phyloP scores from a whole-genome alignment of 441 rosid genomes.

The Iberis amara region DNA sequence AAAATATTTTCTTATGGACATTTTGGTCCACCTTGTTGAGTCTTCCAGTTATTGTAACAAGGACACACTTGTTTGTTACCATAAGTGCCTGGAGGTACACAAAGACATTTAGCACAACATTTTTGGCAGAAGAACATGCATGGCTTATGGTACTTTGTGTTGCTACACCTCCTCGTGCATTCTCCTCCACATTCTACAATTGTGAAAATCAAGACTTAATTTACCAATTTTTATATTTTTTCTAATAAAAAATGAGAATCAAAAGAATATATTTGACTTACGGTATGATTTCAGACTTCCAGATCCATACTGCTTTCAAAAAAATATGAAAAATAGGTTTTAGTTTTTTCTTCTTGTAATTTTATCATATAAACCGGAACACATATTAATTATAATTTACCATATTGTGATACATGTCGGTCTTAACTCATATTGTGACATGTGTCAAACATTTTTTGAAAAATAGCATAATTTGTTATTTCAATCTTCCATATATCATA shows the following conservation, averaged over 20 bases:
- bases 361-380: too few relatives aligned
- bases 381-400: too few relatives aligned
- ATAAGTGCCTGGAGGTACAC: conserved; percentile 48
- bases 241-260: background rate
- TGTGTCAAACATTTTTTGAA: too few relatives aligned
- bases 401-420: too few relatives aligned
- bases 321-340: background rate
- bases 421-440: too few relatives aligned
- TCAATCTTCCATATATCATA: too few relatives aligned
- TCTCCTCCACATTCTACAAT: conserved; percentile 37
- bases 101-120: conserved; percentile 46
- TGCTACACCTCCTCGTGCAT: conserved; percentile 45
- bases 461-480: too few relatives aligned
- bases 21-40: conserved; percentile 53
- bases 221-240: background rate
- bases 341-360: background rate
- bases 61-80: conserved; percentile 47
- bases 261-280: conserved; percentile 30
- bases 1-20: conserved; percentile 34
- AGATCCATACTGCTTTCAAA: conserved; percentile 39
- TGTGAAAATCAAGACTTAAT: background rate
- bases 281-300: conserved; percentile 58
- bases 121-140: conserved; percentile 57
- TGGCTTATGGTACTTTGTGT: conserved; percentile 49
- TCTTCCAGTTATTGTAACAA: conserved; percentile 57